phyloP scores from a whole-genome alignment of 2,329 filamentous ascomycete species.

The Byssothecium circinans region DNA sequence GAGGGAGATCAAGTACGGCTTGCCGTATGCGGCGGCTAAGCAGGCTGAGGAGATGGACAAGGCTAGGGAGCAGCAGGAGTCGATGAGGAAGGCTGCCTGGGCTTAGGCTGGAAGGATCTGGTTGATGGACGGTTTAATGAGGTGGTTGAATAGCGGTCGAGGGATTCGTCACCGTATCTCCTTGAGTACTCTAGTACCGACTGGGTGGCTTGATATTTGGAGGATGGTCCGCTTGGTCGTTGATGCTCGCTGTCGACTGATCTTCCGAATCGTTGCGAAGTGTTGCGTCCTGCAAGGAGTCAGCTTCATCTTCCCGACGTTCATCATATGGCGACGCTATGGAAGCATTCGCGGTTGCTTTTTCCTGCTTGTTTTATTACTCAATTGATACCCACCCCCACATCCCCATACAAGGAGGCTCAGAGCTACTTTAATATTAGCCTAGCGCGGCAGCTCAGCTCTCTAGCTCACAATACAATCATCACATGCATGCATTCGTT shows the following conservation, averaged over 20 bases:
- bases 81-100: neutral
- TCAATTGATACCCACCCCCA: neutral
- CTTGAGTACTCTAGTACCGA: too few relatives aligned
- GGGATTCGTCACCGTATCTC: too few relatives aligned
- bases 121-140: neutral
- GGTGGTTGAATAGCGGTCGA: too few relatives aligned
- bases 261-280: too few relatives aligned
- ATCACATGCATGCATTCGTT: too few relatives aligned
- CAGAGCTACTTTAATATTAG: neutral
- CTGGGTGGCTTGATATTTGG: too few relatives aligned
- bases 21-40: constrained; percentile 8
- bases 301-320: neutral
- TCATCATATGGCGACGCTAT: too few relatives aligned
- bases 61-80: constrained; percentile 2
- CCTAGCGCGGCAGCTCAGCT: too few relatives aligned
- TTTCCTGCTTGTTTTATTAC: too few relatives aligned
- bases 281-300: neutral
- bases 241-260: neutral
- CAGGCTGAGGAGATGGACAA: constrained; percentile 24
- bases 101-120: neutral
- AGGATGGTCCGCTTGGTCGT: neutral
- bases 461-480: too few relatives aligned
- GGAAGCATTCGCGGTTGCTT: too few relatives aligned
- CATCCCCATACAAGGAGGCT: neutral
- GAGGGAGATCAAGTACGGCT: neutral